A percentile compares a stretch with the other conserved stretches of the same genome.
phyloP scores from a whole-genome alignment of 2,329 filamentous ascomycete species.

The Penicillium sp. region DNA sequence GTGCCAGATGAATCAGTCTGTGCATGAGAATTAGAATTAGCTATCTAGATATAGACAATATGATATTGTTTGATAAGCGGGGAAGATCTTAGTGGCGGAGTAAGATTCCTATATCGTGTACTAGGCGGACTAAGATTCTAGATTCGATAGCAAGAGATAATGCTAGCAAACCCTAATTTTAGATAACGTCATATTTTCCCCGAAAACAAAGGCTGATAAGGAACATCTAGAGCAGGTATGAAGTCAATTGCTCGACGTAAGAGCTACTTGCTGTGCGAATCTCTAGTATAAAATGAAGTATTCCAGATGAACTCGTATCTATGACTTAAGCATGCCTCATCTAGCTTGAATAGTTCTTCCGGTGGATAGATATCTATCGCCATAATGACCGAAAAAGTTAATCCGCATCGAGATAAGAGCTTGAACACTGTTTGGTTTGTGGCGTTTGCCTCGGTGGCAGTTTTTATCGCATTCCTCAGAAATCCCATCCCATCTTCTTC shows the following conservation, averaged over 20 bases:
- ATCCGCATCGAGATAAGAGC: constrained; percentile 2
- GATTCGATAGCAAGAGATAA: neutral
- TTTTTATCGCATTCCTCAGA: neutral
- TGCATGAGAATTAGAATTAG: neutral
- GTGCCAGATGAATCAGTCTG: neutral
- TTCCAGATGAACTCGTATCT: neutral
- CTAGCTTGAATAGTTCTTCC: neutral
- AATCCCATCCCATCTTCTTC: neutral
- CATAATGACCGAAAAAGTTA: neutral
- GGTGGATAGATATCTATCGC: neutral
- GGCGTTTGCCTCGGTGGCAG: neutral
- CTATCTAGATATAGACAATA: neutral
- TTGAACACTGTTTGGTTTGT: neutral
- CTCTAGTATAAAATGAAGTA: neutral
- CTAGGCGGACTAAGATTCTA: constrained; percentile 1
- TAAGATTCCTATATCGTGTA: neutral
- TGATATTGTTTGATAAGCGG: neutral
- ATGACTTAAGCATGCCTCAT: neutral
- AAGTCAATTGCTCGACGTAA: neutral
- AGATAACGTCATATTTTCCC: neutral
- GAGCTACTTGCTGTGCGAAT: neutral
- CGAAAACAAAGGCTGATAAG: neutral
- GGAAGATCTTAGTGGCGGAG: constrained; percentile 2
- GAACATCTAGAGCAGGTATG: neutral
- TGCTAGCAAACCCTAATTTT: neutral